Evolutionary conservation across 2,329 filamentous ascomycete genomes (phyloP).

Genomic region (Verticillium zaregamsianum): DNA sequence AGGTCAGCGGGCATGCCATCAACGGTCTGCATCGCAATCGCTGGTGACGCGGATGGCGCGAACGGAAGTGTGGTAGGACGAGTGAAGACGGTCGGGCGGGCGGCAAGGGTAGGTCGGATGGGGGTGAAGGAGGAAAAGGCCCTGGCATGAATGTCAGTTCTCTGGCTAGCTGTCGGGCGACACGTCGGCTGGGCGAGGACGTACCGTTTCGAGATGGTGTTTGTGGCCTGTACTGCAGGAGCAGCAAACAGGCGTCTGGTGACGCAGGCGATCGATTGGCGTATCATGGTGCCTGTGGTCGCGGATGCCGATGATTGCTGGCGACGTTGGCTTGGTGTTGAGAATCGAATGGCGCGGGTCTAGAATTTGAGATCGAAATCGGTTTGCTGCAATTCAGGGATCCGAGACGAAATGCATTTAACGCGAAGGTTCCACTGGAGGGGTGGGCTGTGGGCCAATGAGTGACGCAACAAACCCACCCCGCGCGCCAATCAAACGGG

Average conservation of each 20-base stretch:
- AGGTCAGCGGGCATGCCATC: slow-evolving; percentile 32
- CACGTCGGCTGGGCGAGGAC: not conserved
- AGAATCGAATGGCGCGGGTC: not conserved
- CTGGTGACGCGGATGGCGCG: slow-evolving; percentile 20
- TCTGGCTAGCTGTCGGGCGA: not conserved
- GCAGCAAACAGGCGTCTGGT: not conserved
- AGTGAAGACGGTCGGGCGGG: slow-evolving; percentile 25
- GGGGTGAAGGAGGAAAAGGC: slow-evolving; percentile 45
- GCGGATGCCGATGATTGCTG: not conserved
- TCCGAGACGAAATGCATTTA: not conserved
- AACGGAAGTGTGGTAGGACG: slow-evolving; percentile 23
- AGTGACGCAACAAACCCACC: not conserved
- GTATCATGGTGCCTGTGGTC: slow-evolving; percentile 10
- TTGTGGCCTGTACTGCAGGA: not conserved
- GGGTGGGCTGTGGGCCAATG: not conserved
- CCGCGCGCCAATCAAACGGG: not conserved
- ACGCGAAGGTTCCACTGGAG: not conserved
- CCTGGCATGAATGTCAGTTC: slow-evolving; percentile 21
- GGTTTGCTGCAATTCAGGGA: not conserved
- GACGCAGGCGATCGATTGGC: slow-evolving; percentile 8
- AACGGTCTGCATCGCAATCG: slow-evolving; percentile 12
- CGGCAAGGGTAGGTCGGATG: slow-evolving; percentile 42
- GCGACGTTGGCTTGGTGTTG: not conserved
- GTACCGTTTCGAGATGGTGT: not conserved
- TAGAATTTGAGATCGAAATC: not conserved